Evolutionary conservation across 805 yeast species (phyloP).

Genomic region (Saccharomycopsis malanga): DNA sequence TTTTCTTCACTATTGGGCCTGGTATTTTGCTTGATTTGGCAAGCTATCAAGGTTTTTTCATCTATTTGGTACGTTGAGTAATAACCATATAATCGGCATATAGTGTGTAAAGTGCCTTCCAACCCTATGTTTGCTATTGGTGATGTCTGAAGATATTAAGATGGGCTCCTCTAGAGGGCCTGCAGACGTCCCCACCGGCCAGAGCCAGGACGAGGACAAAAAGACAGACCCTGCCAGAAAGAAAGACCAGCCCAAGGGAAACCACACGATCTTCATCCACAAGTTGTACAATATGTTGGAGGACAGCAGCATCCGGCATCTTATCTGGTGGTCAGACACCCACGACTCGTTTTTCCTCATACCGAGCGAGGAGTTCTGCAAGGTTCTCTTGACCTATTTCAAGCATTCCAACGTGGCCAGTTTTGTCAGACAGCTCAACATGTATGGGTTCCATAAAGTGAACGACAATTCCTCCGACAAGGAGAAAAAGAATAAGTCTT

Average conservation of each 20-base stretch:
- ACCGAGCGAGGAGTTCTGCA: constrained; percentile 83
- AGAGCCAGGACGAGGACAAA: no score
- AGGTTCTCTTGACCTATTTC: constrained; percentile 57
- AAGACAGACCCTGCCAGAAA: no score
- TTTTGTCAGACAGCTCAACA: constrained; percentile 71
- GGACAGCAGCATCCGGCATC: constrained; percentile 59
- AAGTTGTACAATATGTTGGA: constrained; percentile 88
- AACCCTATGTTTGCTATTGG: no score
- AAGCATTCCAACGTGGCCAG: constrained; percentile 78
- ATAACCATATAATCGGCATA: no score
- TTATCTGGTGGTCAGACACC: constrained; percentile 79
- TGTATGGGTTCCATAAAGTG: constrained; percentile 80
- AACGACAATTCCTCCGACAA: constrained; percentile 30
- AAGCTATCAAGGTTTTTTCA: no score
- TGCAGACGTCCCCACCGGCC: no score
- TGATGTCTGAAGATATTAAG: no score
- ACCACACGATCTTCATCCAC: constrained; percentile 57
- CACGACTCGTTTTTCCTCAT: constrained; percentile 69
- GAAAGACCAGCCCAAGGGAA: not conserved
- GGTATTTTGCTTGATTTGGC: no score
- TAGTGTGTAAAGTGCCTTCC: no score
- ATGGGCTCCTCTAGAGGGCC: no score
- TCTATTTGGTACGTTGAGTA: no score
- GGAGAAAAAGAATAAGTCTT: not conserved
- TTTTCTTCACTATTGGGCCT: no score